Percentiles rank a stretch among this genome's conserved stretches.
Conservation (phyloP, 768 basidiomycete genomes). For the Amanita inopinata region DNA sequence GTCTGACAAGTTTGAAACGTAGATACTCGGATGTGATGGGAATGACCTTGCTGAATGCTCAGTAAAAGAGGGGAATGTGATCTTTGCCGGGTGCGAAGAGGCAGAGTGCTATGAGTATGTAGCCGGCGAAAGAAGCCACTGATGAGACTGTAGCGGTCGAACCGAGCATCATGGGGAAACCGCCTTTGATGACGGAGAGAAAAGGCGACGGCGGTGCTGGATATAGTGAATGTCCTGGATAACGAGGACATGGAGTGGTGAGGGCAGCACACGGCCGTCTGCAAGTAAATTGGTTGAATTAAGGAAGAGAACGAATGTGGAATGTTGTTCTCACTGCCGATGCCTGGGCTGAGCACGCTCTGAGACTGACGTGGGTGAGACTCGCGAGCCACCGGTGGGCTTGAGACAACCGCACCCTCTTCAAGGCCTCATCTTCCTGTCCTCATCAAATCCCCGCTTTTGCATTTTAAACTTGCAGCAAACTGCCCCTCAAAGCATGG, state of each 20-base stretch:
- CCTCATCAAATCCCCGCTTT: too few species aligned
- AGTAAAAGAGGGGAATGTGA: too few species aligned
- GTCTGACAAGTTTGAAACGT: too few species aligned
- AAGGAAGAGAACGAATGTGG: background rate
- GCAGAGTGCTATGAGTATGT: conserved; percentile 16
- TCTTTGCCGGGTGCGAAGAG: conserved; percentile 8
- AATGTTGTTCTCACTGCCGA: conserved; percentile 4
- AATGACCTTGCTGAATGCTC: too few species aligned
- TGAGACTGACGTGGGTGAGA: too few species aligned
- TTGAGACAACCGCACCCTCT: too few species aligned
- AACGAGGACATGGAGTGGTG: conserved; percentile 1
- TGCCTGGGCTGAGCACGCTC: too few species aligned
- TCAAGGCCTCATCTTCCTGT: too few species aligned
- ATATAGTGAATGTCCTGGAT: background rate
- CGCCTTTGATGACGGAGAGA: background rate
- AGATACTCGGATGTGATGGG: too few species aligned
- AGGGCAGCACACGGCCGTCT: too few species aligned
- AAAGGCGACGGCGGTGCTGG: background rate
- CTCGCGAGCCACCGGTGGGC: too few species aligned
- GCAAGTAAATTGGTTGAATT: too few species aligned
- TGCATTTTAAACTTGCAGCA: background rate
- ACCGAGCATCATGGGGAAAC: conserved; percentile 14
- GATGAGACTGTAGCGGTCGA: conserved; percentile 53
- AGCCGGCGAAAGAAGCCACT: conserved; percentile 44
- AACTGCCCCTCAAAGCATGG: background rate